Conservation (phyloP, 352 stramenopile species). For the Phytophthora pluvialis region DNA sequence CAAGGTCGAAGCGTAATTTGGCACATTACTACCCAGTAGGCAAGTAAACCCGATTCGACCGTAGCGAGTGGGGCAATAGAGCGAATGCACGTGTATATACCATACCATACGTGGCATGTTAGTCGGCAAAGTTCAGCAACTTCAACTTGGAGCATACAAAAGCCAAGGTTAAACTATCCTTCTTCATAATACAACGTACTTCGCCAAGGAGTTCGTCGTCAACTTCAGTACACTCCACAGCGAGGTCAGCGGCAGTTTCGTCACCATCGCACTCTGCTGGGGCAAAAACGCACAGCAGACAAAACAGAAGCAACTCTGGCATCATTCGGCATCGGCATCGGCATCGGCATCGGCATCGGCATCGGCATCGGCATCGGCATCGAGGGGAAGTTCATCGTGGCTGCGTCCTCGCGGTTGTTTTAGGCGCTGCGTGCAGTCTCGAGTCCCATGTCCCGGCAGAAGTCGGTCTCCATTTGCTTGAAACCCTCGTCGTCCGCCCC, state of each 20-base stretch:
- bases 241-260: too few species aligned
- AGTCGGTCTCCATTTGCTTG: constrained; percentile 82
- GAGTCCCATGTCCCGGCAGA: constrained; percentile 72
- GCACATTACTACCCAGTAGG: background rate
- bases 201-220: background rate
- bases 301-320: too few species aligned
- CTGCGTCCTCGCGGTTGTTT: background rate
- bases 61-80: constrained; percentile 12
- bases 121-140: background rate
- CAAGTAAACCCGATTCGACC: constrained; percentile 5
- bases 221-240: background rate
- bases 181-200: too few species aligned
- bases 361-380: too few species aligned
- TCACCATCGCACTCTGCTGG: too few species aligned
- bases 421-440: constrained; percentile 40
- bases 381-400: background rate
- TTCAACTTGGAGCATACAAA: constrained; percentile 12
- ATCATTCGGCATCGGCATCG: too few species aligned
- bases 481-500: constrained; percentile 70
- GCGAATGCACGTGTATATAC: constrained; percentile 14
- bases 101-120: background rate
- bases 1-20: constrained; percentile 24
- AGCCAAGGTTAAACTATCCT: background rate
- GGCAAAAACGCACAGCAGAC: too few species aligned
- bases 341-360: too few species aligned